A percentile compares a stretch with the other conserved stretches of the same genome.
phyloP scores from a whole-genome alignment of 176 grass and related monocot genomes.

The Urochloa ruziziensis region DNA sequence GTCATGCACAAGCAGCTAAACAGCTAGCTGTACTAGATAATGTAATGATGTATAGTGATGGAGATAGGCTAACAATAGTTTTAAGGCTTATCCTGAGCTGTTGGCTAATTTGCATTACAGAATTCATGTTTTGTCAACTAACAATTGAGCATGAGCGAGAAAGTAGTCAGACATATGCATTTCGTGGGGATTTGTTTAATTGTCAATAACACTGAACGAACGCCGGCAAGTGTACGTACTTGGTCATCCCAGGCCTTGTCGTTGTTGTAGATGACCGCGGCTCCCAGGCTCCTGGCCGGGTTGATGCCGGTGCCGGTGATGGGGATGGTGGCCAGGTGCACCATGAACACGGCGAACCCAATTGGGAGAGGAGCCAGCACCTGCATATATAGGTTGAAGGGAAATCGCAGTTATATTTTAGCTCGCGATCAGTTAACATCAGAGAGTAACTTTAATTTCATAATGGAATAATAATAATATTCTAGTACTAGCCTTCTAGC shows the following conservation, averaged over 20 bases:
- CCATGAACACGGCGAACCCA: conserved; percentile 92
- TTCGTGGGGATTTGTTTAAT: neutral
- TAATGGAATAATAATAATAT: neutral
- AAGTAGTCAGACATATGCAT: neutral
- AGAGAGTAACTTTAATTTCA: neutral
- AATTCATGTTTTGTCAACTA: conserved; percentile 7
- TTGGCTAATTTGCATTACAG: conserved; percentile 3
- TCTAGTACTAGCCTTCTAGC: neutral
- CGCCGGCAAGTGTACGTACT: conserved; percentile 22
- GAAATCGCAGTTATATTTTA: neutral
- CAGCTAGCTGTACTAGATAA: neutral
- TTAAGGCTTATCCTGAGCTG: neutral
- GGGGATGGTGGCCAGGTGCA: conserved; percentile 86
- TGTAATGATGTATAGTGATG: neutral
- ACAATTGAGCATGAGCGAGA: conserved; percentile 5
- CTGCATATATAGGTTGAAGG: conserved; percentile 24
- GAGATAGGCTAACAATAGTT: neutral
- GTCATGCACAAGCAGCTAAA: conserved; percentile 40
- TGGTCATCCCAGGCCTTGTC: conserved; percentile 76
- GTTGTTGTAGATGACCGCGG: conserved; percentile 75
- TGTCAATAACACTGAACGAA: neutral
- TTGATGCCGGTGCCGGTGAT: conserved; percentile 94
- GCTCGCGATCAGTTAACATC: neutral
- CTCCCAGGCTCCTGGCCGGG: conserved; percentile 78
- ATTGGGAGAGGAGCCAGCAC: conserved; percentile 92